Percentiles rank a stretch among this genome's conserved stretches.
phyloP scores from a whole-genome alignment of 495 filamentous ascomycete genomes.

The Choiromyces venosus region DNA sequence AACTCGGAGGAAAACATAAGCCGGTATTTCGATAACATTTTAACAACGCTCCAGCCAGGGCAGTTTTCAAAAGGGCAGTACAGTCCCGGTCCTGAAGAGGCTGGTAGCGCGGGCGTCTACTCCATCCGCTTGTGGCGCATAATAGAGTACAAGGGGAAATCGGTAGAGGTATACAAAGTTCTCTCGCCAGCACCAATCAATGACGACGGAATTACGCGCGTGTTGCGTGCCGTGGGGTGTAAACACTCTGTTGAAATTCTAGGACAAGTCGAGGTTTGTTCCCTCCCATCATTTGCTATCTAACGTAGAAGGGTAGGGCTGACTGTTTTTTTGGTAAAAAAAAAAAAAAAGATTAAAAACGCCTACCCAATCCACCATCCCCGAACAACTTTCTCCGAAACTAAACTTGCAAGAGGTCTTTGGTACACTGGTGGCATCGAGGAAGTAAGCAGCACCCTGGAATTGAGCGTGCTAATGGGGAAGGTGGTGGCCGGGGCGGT shows the following conservation, averaged over 20 bases:
- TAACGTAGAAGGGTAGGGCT: background rate
- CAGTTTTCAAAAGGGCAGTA: conserved; percentile 41
- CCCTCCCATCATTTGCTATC: background rate
- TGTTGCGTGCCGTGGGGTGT: conserved; percentile 15
- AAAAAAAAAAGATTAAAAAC: conserved; percentile 61
- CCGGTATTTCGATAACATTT: conserved; percentile 65
- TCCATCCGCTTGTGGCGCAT: conserved; percentile 86
- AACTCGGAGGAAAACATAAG: conserved; percentile 60
- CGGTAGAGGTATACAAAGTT: background rate
- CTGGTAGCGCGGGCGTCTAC: conserved; percentile 70
- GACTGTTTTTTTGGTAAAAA: background rate
- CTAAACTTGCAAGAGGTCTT: conserved; percentile 58
- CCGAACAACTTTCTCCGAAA: conserved; percentile 75
- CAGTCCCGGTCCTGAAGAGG: conserved; percentile 50
- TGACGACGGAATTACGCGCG: conserved; percentile 10
- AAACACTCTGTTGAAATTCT: conserved; percentile 48
- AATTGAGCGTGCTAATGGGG: conserved; percentile 86
- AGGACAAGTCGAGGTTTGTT: conserved; percentile 55
- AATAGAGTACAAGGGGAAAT: background rate
- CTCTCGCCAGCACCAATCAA: background rate
- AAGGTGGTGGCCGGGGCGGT: conserved; percentile 82
- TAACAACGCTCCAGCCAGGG: conserved; percentile 61
- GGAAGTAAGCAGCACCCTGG: conserved; percentile 95
- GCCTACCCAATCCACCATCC: conserved; percentile 77
- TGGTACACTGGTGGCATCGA: conserved; percentile 95